Base-by-base conservation (phyloP, 225 moss, liverwort and hornwort genomes). In the Pseudoscleropodium purum region DNA sequence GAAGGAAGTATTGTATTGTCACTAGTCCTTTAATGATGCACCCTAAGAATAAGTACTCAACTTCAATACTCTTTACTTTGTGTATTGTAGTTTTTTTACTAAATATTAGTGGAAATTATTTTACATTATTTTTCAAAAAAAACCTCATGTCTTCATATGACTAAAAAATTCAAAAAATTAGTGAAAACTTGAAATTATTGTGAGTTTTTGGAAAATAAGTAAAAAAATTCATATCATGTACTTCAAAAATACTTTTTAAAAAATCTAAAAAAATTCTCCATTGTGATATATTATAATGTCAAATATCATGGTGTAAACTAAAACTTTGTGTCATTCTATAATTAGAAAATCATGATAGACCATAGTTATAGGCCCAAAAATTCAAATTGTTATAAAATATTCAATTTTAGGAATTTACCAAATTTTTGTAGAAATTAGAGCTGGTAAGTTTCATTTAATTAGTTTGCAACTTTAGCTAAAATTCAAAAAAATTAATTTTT, bases 41-140 rank as follows among this genome's bases (percentile, higher is more conserved):
- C 0, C 0, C 5, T 5, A 5, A 72, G 2, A 43, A 0, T 15
- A 0, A 26, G 10, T 30, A 18, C 11, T 47, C 18, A 30, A 75
- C 47, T 75, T 47, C 7, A 11, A 47, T 47, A 47, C 18, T 47
- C 6, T 75, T 75, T 47, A 6, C 4, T 45, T 1, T 30, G 0
- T 17, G 10, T 30, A 6, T 6, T 43, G 2, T 73, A 43, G 45
- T 0, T 45, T 29, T 45, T 10, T 17, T 5, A 6, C 17, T 5
- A 45, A 45, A 18, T 74, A 74, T 6, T 45, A 10, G 30, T 45
- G 2, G 4, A 74, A 74, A 29, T 74, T 0, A 30, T 74, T 74
- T 17, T 74, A 30, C 5, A 29, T 18, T 45, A 2, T 6, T 30
- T 43, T 45, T 29, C 0, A 11, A 0, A 74, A 45, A 29, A 10